These are phyloP conservation scores for Entelexis paramagnoliae DNA, from an alignment of 1,139 yeast species.

Conservation along the genomic window DNA sequence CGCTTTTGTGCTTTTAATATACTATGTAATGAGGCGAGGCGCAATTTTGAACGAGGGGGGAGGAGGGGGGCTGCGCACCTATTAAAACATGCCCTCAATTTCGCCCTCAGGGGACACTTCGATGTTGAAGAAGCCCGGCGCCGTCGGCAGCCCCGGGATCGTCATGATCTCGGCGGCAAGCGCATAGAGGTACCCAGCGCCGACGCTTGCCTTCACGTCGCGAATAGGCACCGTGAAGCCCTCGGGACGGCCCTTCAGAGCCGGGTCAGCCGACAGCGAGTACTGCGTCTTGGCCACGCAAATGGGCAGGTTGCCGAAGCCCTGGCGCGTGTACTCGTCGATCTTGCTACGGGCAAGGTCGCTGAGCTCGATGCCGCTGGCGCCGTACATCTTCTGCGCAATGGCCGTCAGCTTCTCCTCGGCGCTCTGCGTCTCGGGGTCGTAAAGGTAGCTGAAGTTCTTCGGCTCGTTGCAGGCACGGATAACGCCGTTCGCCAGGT, in stretches of 20 bases:
- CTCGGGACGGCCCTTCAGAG: slow-evolving; percentile 89
- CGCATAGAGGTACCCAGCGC: slow-evolving; percentile 95
- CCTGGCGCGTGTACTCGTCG: slow-evolving; percentile 75
- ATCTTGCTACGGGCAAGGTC: slow-evolving; percentile 81
- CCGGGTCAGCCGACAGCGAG: slow-evolving; percentile 88
- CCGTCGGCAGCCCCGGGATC: slow-evolving; percentile 94
- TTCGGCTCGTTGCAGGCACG: slow-evolving; percentile 44
- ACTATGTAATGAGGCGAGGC: no score
- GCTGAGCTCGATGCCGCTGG: slow-evolving; percentile 73
- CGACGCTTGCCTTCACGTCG: slow-evolving; percentile 87
- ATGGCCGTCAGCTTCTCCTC: slow-evolving; percentile 75
- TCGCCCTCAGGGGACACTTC: slow-evolving; percentile 89
- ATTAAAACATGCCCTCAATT: slow-evolving; percentile 82
- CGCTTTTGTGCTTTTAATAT: no score
- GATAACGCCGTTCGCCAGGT: slow-evolving; percentile 76
- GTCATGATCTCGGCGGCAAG: slow-evolving; percentile 96
- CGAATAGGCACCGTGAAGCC: slow-evolving; percentile 91
- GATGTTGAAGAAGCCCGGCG: slow-evolving; percentile 93
- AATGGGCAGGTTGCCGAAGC: slow-evolving; percentile 83
- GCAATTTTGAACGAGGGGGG: no score
- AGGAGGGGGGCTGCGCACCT: no score
- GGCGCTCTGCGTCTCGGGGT: slow-evolving; percentile 50
- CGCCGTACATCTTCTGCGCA: slow-evolving; percentile 92
- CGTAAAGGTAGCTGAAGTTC: slow-evolving; percentile 60
- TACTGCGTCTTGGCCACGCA: slow-evolving; percentile 98